Conservation (phyloP, 1,139 yeast genomes). For the Zygoascus hellenicus region DNA sequence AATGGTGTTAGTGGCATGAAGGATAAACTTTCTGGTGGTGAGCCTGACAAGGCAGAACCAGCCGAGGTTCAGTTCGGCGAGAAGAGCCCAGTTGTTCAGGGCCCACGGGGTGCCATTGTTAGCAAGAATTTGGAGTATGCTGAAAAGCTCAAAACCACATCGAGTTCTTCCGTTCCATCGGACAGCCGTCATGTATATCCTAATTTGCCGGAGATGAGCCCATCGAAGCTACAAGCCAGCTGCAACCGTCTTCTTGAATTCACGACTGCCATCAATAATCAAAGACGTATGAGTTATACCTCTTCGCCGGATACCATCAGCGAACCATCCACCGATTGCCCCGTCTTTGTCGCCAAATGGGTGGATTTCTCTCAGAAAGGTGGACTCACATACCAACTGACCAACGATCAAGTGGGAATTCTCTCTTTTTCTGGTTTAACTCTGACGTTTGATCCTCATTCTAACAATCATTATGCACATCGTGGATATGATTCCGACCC, state of each 20-base stretch:
- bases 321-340: constrained; percentile 1
- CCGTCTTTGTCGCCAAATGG: constrained; percentile 78
- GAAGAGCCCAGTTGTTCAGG: constrained; percentile 5
- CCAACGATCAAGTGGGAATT: constrained; percentile 79
- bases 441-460: constrained; percentile 3
- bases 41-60: neutral
- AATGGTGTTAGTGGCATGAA: constrained; percentile 16
- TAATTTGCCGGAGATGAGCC: constrained; percentile 5
- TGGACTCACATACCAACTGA: constrained; percentile 90
- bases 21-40: constrained; percentile 2
- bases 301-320: neutral
- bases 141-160: neutral
- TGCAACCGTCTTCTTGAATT: constrained; percentile 3
- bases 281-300: neutral
- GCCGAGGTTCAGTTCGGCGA: constrained; percentile 3
- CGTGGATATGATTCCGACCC: constrained; percentile 6
- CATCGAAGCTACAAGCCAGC: neutral
- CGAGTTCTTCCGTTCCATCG: neutral
- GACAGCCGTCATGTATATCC: constrained; percentile 4
- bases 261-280: constrained; percentile 5
- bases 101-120: neutral
- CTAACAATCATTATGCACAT: constrained; percentile 2
- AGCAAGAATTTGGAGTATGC: constrained; percentile 1
- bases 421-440: constrained; percentile 4
- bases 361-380: constrained; percentile 95